Base-by-base conservation (phyloP, 2,329 filamentous ascomycete species). In the Didymella glomerata region DNA sequence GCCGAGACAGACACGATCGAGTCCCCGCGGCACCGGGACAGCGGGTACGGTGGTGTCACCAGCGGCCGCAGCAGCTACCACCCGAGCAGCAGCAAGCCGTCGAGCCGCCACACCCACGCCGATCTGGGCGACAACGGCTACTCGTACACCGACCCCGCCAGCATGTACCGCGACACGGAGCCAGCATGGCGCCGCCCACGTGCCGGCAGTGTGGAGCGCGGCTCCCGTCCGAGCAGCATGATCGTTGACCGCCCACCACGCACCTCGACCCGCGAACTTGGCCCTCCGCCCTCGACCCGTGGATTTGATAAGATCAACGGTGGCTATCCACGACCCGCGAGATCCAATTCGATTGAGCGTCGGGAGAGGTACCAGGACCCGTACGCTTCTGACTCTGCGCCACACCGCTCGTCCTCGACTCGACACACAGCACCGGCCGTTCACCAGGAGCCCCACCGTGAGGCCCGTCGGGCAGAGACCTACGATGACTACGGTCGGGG, bases 251-350 rank as follows among this genome's bases (percentile, higher is more conserved):
- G 65, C 44, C 74, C 60, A 48, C 68, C 67, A 18, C 78, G 73
- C 66, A 76, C 46, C 46, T 79, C 74, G n/a, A 61, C 67, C 18
- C 71, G 76, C 32, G 76, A 77, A 47, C 68, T 75, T 2, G 74
- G 74, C 16, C 90, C 89, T 2, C 90, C 90, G 10, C 88, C 88
- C 4, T 86, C 88, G 5, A 90, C 87, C 3, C 82, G 89, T 66
- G 90, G 88, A 0, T 86, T 92, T 63, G 90, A 92, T 67, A 90
- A 86, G 76, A 85, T 91, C 63, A 85, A 85, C 65, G 64, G 54
- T 36, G 64, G 59, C 49, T 53, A 72, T 24, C 64, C 73, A 13
- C 60, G 56, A 13, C 60, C 66, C 36, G 66, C 40, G 24, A 60
- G 75, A 22, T 69, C 75, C 10, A 68, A 66, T 11, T 77, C 76